Evolutionary conservation across 2,329 filamentous ascomycete genomes (phyloP).

Genomic region (Ophiosphaerella narmari): DNA sequence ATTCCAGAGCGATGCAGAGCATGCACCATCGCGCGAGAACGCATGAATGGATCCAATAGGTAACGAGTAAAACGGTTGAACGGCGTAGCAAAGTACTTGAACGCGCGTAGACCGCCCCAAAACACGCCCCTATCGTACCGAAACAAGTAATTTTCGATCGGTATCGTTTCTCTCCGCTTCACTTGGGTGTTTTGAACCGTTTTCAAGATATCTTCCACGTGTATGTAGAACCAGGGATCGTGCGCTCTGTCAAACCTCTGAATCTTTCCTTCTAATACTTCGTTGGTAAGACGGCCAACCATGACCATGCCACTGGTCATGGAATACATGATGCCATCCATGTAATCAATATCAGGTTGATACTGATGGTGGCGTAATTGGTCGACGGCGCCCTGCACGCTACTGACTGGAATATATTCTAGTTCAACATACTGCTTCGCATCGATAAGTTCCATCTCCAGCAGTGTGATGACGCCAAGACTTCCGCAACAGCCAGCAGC

Average conservation of each 20-base stretch:
- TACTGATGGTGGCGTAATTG: conserved; percentile 54
- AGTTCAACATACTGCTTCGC: conserved; percentile 64
- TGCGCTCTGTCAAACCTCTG: conserved; percentile 59
- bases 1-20: conserved; percentile 64
- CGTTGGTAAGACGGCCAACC: conserved; percentile 61
- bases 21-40: conserved; percentile 66
- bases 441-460: conserved; percentile 63
- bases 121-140: conserved; percentile 68
- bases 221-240: conserved; percentile 78
- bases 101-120: conserved; percentile 66
- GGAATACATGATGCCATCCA: conserved; percentile 72
- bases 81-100: conserved; percentile 63
- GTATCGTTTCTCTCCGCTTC: conserved; percentile 48
- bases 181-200: conserved; percentile 7
- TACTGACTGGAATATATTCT: conserved; percentile 62
- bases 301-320: conserved; percentile 62
- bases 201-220: conserved; percentile 53
- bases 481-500: conserved; percentile 65
- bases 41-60: conserved; percentile 64
- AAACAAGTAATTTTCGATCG: conserved; percentile 61
- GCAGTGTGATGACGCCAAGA: conserved; percentile 63
- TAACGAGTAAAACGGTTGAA: conserved; percentile 65
- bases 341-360: conserved; percentile 60
- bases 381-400: conserved; percentile 55
- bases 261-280: conserved; percentile 40